Evolutionary conservation across 176 grass and related monocot genomes (phyloP), one percentile per base, ranked within the genome.

Genomic region (Urochloa ruziziensis): DNA sequence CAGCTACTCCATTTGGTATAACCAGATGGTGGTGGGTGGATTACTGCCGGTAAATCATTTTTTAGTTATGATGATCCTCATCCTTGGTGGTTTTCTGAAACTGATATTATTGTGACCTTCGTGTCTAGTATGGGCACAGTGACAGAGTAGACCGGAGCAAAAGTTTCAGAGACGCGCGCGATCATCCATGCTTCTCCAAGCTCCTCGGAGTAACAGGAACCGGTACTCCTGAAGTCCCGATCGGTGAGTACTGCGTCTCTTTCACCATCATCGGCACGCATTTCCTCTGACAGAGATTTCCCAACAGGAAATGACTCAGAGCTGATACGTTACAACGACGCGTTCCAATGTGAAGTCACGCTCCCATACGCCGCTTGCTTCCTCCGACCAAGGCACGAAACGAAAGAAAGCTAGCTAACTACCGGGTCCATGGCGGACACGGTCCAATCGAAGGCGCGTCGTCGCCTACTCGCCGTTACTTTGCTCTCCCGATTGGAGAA

Each of bases 351-450:
- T 62, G 36, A 60, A 13, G 21, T 73, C 71, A 54, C 30, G 48
- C 70, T 13, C 17, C 2, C 14, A 28, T 43, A 1, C 53, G 3
- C 10, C 4, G 14, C 3, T 58, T 58, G 48, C 35, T 77, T 56
- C 62, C 51, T 78, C 19, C 37, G 4, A 85, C 15, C 16, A 42
- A 33, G 48, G 62, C 36, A 85, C 74, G 74, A 28, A 28, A 59
- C n/a, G 56, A 11, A 58, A 25, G 2, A 7, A 54, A 54, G 48
- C 42, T 39, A 84, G 82, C n/a, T 39, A 40, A 40, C 52, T 85
- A 85, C 83, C 21, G 0, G 54, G 56, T 59, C 75, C 42, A 64
- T 70, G 75, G n/a, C n/a, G n/a, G 84, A 53, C 84, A 28, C 3
- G 32, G 67, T 80, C 56, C 76, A 42, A 64, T 42, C 47, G 28